These are phyloP conservation scores for Endotrypanum monterogeii DNA, from an alignment of 208 protist species.

Conservation along the genomic window DNA sequence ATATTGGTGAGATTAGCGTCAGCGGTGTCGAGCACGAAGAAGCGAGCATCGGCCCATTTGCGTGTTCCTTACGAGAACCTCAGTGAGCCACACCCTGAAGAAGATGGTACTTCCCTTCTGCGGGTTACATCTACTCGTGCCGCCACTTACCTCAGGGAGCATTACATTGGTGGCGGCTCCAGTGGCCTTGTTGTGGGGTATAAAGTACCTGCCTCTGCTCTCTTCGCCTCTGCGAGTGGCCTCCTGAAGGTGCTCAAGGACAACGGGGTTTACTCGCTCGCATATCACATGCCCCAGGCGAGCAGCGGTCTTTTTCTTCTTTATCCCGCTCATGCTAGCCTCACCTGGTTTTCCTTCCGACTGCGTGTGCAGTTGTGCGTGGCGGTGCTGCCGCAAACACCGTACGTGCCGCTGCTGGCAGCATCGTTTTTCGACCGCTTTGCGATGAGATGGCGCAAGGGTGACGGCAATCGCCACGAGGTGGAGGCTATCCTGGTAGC, in stretches of 20 bases:
- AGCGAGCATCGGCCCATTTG: conserved; percentile 16
- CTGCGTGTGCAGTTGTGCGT: conserved; percentile 35
- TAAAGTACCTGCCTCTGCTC: conserved; percentile 18
- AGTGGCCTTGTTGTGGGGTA: conserved; percentile 24
- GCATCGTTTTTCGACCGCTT: conserved; percentile 50
- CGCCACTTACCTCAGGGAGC: conserved; percentile 6
- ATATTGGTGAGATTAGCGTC: conserved; percentile 16
- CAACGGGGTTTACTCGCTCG: conserved; percentile 14
- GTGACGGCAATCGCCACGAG: conserved; percentile 8
- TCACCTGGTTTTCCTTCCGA: not conserved
- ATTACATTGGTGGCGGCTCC: conserved; percentile 6
- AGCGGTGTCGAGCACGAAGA: conserved; percentile 8
- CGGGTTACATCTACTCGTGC: conserved; percentile 11
- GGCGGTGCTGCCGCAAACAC: conserved; percentile 25
- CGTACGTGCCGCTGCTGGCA: conserved; percentile 44
- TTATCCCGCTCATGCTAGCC: conserved; percentile 9
- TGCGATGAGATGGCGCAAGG: conserved; percentile 28
- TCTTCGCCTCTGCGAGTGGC: conserved; percentile 14
- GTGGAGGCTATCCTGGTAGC: conserved; percentile 11
- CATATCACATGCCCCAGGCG: conserved; percentile 29
- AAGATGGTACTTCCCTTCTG: not conserved
- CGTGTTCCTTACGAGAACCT: conserved; percentile 31
- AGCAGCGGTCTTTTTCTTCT: conserved; percentile 31
- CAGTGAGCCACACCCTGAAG: conserved; percentile 2
- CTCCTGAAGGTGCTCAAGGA: conserved; percentile 11